Evolutionary conservation across 257 asterid species (phyloP).

Genomic region (Echites panduratus): DNA sequence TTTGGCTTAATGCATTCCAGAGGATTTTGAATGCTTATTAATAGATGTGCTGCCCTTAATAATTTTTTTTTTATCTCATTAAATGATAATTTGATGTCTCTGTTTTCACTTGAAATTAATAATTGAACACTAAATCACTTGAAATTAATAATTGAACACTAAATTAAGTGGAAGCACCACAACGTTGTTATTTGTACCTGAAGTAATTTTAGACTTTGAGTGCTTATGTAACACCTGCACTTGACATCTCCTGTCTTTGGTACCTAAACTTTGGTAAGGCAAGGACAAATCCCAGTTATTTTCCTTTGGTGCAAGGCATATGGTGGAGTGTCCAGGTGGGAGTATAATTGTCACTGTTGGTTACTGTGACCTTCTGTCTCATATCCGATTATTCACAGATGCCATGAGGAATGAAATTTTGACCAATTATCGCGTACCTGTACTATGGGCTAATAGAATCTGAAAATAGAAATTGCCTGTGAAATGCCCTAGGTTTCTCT

Average conservation of each 20-base stretch:
- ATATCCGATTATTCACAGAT: background rate
- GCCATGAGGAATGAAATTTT: background rate
- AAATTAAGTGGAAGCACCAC: background rate
- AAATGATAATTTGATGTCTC: background rate
- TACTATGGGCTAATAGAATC: background rate
- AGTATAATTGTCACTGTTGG: background rate
- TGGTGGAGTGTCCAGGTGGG: background rate
- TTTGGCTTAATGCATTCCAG: background rate
- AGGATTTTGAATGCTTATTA: background rate
- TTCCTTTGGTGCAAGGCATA: background rate
- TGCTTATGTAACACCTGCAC: too few relatives aligned
- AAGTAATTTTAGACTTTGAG: background rate
- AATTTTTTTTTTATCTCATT: background rate
- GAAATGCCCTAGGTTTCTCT: background rate
- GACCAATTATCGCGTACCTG: background rate
- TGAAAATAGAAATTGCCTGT: background rate
- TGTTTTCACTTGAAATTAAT: background rate
- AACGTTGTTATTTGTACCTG: too few relatives aligned
- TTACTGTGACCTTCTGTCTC: background rate
- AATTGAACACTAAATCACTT: background rate
- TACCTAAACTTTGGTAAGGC: background rate
- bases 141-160: too few relatives aligned
- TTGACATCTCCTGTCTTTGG: too few relatives aligned
- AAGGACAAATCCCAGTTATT: background rate
- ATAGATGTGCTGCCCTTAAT: background rate